These are phyloP conservation scores for Mucor racemosus DNA, from an alignment of 371 early-diverging fungal genomes.

Conservation along the genomic window DNA sequence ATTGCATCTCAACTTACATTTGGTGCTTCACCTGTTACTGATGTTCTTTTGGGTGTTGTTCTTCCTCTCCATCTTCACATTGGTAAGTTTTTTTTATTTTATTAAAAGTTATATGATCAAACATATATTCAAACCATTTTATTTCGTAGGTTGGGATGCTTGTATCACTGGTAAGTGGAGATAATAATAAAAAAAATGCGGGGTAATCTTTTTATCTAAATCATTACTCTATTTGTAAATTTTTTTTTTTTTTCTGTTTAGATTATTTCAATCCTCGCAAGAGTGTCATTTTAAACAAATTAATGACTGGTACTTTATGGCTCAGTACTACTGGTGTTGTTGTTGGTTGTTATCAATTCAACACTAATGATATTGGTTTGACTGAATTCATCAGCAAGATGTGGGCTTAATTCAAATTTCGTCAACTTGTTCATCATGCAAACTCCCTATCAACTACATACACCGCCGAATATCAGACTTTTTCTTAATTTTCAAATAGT, in stretches of 20 bases:
- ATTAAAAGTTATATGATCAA: not conserved
- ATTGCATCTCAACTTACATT: conserved; percentile 73
- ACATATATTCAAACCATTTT: not conserved
- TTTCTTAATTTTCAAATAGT: conserved; percentile 28
- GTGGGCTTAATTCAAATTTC: conserved; percentile 69
- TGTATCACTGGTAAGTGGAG: conserved; percentile 56
- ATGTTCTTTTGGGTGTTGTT: conserved; percentile 87
- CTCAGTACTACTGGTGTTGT: conserved; percentile 73
- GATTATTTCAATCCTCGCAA: conserved; percentile 89
- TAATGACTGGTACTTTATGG: conserved; percentile 67
- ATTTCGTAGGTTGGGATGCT: conserved; percentile 56
- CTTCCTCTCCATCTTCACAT: conserved; percentile 91
- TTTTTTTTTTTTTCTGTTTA: conserved; percentile 37
- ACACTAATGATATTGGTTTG: conserved; percentile 94
- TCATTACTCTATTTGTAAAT: conserved; percentile 10
- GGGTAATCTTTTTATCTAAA: conserved; percentile 24
- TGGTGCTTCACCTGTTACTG: conserved; percentile 86
- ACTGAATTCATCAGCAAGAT: conserved; percentile 82
- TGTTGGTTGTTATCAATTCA: conserved; percentile 91
- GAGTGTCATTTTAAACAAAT: conserved; percentile 64
- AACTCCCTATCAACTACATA: not conserved
- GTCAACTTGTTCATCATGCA: conserved; percentile 3
- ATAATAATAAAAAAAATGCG: conserved; percentile 30
- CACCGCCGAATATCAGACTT: conserved; percentile 19
- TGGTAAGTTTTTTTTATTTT: conserved; percentile 62